These are phyloP conservation scores for Rostrohypoxylon terebratum DNA, from an alignment of 495 filamentous ascomycete species.

Conservation along the genomic window DNA sequence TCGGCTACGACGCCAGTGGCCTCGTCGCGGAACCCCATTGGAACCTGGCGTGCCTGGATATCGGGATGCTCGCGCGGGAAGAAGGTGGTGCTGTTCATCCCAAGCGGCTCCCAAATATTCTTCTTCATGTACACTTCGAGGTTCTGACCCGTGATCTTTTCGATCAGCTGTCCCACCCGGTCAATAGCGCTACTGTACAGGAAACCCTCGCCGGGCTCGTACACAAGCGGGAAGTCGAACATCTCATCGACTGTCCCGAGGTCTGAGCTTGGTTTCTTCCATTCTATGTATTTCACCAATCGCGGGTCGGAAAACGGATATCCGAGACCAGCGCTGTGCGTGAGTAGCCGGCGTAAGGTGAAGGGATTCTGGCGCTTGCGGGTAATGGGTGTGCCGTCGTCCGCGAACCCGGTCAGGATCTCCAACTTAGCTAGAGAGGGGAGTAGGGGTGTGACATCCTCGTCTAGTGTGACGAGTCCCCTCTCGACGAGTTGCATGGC, in stretches of 20 bases:
- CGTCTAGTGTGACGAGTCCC: conserved; percentile 50
- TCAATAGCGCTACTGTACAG: conserved; percentile 63
- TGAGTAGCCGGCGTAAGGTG: conserved; percentile 48
- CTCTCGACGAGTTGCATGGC: conserved; percentile 50
- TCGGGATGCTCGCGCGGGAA: conserved; percentile 37
- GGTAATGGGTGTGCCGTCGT: conserved; percentile 44
- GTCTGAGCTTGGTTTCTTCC: conserved; percentile 27
- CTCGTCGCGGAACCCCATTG: conserved; percentile 10
- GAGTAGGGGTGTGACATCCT: conserved; percentile 43
- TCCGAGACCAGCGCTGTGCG: conserved; percentile 44
- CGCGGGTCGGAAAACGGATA: conserved; percentile 31
- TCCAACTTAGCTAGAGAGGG: conserved; percentile 48
- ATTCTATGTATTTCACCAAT: conserved; percentile 35
- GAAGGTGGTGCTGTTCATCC: conserved; percentile 48
- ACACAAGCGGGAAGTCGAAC: conserved; percentile 57
- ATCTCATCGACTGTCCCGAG: conserved; percentile 44
- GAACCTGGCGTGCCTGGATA: conserved; percentile 15
- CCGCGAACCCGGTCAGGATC: conserved; percentile 47
- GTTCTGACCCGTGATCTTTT: conserved; percentile 39
- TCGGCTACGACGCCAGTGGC: conserved; percentile 15
- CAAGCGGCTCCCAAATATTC: conserved; percentile 44
- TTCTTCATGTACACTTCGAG: conserved; percentile 50
- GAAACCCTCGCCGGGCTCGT: conserved; percentile 64
- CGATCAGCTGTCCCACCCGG: conserved; percentile 60
- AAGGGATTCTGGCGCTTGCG: conserved; percentile 46